These are phyloP conservation scores for Paecilomyces sp. DNA, from an alignment of 2,329 filamentous ascomycete genomes.

Conservation along the genomic window DNA sequence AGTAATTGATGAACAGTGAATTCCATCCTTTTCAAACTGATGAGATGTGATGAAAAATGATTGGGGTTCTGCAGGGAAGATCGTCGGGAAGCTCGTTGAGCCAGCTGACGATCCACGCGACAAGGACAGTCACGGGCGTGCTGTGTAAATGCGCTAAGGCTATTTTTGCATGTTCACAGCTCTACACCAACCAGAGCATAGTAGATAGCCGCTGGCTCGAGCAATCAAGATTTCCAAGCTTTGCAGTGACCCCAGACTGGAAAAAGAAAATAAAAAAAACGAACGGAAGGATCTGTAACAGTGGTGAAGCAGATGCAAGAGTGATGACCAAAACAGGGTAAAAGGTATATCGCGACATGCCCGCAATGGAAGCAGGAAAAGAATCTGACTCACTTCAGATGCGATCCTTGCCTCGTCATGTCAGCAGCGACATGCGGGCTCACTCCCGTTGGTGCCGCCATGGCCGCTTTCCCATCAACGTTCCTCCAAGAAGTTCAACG, in stretches of 20 bases:
- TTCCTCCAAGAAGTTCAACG: neutral
- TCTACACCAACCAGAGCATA: neutral
- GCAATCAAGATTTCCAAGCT: neutral
- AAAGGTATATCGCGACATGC: neutral
- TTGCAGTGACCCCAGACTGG: neutral
- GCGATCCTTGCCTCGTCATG: conserved; percentile 51
- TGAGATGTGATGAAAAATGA: conserved; percentile 1
- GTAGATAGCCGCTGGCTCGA: neutral
- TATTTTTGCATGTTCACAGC: neutral
- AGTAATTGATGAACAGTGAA: too few relatives aligned
- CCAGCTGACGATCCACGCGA: neutral
- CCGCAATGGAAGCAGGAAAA: conserved; percentile 8
- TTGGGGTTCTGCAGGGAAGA: conserved; percentile 3
- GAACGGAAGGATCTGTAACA: neutral
- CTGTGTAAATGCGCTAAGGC: neutral
- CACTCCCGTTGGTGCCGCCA: conserved; percentile 40
- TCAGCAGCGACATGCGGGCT: conserved; percentile 49
- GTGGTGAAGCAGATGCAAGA: neutral
- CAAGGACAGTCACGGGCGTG: neutral
- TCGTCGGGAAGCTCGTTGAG: neutral
- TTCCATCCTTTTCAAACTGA: neutral
- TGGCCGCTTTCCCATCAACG: conserved; percentile 30
- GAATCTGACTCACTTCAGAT: conserved; percentile 47
- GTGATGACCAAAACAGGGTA: neutral
- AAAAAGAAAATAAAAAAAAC: neutral